Base-by-base conservation (phyloP, 179 eudicot genomes). In the Silene noctiflora region DNA sequence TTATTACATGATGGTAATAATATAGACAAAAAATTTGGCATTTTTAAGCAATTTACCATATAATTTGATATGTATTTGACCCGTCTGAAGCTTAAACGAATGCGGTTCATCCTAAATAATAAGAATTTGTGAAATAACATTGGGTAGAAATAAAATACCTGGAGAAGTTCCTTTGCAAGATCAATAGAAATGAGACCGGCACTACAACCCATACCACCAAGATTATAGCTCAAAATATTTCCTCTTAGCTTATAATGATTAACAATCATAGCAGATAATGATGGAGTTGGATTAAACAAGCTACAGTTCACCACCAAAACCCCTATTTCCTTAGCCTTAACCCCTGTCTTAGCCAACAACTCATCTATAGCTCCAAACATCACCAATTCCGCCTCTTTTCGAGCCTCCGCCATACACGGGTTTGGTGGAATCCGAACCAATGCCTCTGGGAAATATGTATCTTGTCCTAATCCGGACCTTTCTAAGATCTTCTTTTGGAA, bases 191-290 rank as follows among this genome's bases (percentile, higher is more conserved):
- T 83, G 74, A 79, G 85, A 20, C 85, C 80, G 53, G 85, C 85
- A 76, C 85, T 83, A 22, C 82, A 83, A 69, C 85, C 85, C 85
- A 83, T 83, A 6, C 85, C 85, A 83, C 85, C 83, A 79, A 83
- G 83, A 75, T 83, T 83, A 59, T 66, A 83, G 72, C 83, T 83
- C 80, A 76, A 68, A 20, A 83, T 19, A 44, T 83, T 83, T 31
- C 85, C 83, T 76, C 85, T 83, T 16, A 83, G 80, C 80, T 83
- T 83, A 60, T 83, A 83, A 44, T 83, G 85, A 70, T 83, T 83
- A 0, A 83, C 85, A 42, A 83, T 83, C 85, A 83, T 83, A 19
- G 85, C 83, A 6, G 85, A 83, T 63, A 83, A 69, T 3, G 85
- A 83, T 0, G 85, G 85, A 3, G 85, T 83, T 1, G 85, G 85